Evolutionary conservation across 768 basidiomycete species (phyloP), one percentile per base, ranked within the genome.

Genomic region (Tubosaeta sp.): DNA sequence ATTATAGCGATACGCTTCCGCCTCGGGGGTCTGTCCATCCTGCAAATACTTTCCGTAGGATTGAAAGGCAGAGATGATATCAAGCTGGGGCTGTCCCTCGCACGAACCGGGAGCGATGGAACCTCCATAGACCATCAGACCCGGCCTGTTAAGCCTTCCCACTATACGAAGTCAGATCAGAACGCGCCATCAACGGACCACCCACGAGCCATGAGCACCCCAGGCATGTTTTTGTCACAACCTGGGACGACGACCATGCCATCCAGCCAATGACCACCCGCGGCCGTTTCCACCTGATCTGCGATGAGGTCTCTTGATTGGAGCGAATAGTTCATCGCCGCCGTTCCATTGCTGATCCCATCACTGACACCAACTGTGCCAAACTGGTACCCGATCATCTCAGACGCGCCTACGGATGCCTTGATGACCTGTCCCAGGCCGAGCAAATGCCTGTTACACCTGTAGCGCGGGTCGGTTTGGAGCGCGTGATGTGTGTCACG

Each of bases 221-320:
- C 97, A n/a, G 97, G 97, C 95, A 99, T 98, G 74, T 99, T 99
- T 75, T 99, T 99, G 76, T 99, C 95, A 67, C 93, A 98, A 37
- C 95, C 97, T 19, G 97, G 97, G 48, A 99, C 78, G 53, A 92
- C 93, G 35, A 97, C 92, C 88, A 97, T 91, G 37, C 93, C 97
- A 63, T 98, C 97, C 13, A 99, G 82, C 84, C 95, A 97, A 67
- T 99, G 97, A 6, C 95, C 97, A 13, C 90, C 95, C 27, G 88
- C 95, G 16, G 91, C 94, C 11, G 91, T 91, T 74, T 98, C 95
- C 17, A 99, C 95, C 65, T 88, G 85, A 72, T 98, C 97, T 54
- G 97, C 97, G 61, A 99, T 99, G 43, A 98, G 80, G 74, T 99
- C 97, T 58, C 97, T 84, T 25, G 93, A 95, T 72, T 95, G 97